A percentile compares a stretch with the other conserved stretches of the same genome.
Conservation (phyloP, 192 early-diverging fungal species). For the Coemansia sp. region DNA sequence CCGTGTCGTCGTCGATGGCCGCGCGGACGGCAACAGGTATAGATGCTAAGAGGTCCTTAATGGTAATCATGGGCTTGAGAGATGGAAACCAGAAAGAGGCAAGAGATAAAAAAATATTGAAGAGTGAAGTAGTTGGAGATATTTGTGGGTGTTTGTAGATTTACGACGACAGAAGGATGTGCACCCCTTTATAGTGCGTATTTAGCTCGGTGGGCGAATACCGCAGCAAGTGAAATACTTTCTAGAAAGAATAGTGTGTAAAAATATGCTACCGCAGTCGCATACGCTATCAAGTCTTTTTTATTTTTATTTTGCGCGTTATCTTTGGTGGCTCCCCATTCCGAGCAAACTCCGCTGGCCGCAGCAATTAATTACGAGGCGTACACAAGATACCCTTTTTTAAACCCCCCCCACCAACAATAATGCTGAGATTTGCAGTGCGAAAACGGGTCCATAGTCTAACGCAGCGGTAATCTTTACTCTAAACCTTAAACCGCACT, state of each 20-base stretch:
- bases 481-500: background rate
- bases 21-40: conserved; percentile 29
- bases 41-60: conserved; percentile 25
- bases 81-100: background rate
- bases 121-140: background rate
- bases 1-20: conserved; percentile 52
- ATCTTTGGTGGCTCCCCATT: background rate
- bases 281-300: background rate
- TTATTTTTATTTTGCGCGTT: background rate
- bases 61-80: conserved; percentile 15
- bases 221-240: background rate
- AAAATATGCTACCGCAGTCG: background rate
- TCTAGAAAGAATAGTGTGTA: background rate
- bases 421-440: background rate
- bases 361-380: background rate
- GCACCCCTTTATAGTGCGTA: background rate
- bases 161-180: background rate
- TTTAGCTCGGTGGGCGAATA: background rate
- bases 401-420: background rate
- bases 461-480: no score
- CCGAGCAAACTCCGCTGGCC: background rate
- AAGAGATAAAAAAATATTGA: background rate
- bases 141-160: background rate
- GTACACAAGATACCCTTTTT: background rate
- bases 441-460: background rate